phyloP scores from a whole-genome alignment of 768 basidiomycete species.

The Rubroboletus satanas region DNA sequence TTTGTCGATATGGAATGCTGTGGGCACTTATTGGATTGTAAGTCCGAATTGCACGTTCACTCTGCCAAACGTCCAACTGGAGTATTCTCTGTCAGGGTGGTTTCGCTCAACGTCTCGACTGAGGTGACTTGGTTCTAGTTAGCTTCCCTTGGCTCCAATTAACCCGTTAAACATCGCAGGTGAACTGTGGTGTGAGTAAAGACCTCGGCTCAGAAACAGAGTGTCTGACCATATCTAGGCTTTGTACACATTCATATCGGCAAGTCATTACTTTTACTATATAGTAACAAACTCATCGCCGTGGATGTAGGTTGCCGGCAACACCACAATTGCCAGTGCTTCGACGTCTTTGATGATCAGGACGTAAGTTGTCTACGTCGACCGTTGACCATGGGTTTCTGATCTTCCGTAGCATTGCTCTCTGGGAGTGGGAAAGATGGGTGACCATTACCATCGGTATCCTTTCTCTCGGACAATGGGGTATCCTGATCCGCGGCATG shows the following conservation, averaged over 20 bases:
- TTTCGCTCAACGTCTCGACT: slow-evolving; percentile 50
- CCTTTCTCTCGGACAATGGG: slow-evolving; percentile 63
- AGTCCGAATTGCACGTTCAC: slow-evolving; percentile 9
- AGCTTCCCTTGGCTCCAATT: background rate
- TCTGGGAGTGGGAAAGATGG: slow-evolving; percentile 60
- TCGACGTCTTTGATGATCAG: slow-evolving; percentile 63
- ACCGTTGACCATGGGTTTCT: slow-evolving; percentile 19
- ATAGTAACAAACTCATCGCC: background rate
- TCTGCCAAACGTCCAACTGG: background rate
- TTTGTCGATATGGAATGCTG: slow-evolving; percentile 71
- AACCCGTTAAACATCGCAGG: slow-evolving; percentile 28
- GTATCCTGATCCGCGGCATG: slow-evolving; percentile 64
- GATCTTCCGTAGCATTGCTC: slow-evolving; percentile 49
- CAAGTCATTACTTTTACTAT: slow-evolving; percentile 23
- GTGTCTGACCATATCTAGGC: slow-evolving; percentile 37
- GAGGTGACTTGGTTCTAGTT: slow-evolving; percentile 10
- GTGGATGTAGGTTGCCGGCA: slow-evolving; percentile 22
- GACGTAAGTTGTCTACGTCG: slow-evolving; percentile 39
- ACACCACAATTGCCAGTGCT: slow-evolving; percentile 27
- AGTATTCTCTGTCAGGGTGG: slow-evolving; percentile 39
- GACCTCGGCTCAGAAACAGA: background rate
- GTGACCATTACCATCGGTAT: slow-evolving; percentile 49
- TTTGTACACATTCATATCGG: slow-evolving; percentile 67
- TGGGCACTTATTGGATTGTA: slow-evolving; percentile 62
- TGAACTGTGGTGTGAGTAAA: slow-evolving; percentile 54